A percentile compares a stretch with the other conserved stretches of the same genome.
phyloP scores from a whole-genome alignment of 306 rosid genomes.

The Begonia loranthoides region DNA sequence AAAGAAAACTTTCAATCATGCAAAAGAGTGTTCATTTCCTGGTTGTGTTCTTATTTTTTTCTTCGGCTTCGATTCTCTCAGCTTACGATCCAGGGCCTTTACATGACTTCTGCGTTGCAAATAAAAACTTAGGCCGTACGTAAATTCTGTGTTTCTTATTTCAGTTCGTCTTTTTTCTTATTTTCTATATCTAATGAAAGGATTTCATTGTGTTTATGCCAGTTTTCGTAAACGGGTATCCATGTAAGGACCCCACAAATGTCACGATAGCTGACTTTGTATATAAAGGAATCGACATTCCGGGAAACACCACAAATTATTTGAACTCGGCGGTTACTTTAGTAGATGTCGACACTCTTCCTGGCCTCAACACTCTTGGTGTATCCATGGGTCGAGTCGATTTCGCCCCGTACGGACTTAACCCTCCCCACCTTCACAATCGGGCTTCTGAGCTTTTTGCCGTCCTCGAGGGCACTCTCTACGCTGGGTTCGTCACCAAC shows the following conservation, averaged over 20 bases:
- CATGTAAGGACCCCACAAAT: slow-evolving; percentile 7
- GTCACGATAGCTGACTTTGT: neutral
- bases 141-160: too few species aligned
- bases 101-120: neutral
- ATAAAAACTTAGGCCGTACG: neutral
- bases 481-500: slow-evolving; percentile 5
- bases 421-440: slow-evolving; percentile 9
- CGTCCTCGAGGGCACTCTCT: slow-evolving; percentile 5
- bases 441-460: slow-evolving; percentile 7
- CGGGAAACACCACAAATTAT: slow-evolving; percentile 3
- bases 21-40: too few species aligned
- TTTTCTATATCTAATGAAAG: too few species aligned
- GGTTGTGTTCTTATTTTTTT: too few species aligned
- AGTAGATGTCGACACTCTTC: slow-evolving; percentile 6
- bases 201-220: neutral
- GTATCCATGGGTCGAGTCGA: slow-evolving; percentile 9
- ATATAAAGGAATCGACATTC: slow-evolving; percentile 5
- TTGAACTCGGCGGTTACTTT: slow-evolving; percentile 3
- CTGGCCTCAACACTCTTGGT: slow-evolving; percentile 12
- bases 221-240: slow-evolving; percentile 9
- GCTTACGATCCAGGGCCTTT: neutral
- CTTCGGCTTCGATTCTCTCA: too few species aligned
- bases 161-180: too few species aligned
- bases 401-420: slow-evolving; percentile 3
- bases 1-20: too few species aligned